A percentile compares a stretch with the other conserved stretches of the same genome.
These are phyloP conservation scores for Cladobotryum mycophilum DNA, from an alignment of 2,329 filamentous ascomycete species.

Conservation along the genomic window DNA sequence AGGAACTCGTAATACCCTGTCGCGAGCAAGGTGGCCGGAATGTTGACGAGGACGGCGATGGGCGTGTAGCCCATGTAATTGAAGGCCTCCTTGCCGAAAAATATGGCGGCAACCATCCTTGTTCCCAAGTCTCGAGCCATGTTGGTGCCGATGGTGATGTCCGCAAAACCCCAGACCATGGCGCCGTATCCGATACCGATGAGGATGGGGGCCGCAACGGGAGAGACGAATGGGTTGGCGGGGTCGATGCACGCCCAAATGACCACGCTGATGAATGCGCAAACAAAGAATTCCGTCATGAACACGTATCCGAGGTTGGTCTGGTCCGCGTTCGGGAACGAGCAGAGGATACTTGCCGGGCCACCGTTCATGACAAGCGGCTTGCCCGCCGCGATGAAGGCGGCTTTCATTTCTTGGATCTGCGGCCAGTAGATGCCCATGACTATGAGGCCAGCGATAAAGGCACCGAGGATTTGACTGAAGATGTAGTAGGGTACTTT, in stretches of 20 bases:
- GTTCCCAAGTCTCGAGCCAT: slow-evolving; percentile 53
- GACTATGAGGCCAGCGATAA: slow-evolving; percentile 48
- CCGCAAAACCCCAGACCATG: slow-evolving; percentile 52
- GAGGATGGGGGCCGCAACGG: slow-evolving; percentile 41
- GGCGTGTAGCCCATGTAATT: slow-evolving; percentile 36
- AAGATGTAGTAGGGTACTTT: slow-evolving; percentile 54
- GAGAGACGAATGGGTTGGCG: slow-evolving; percentile 50
- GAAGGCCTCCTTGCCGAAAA: slow-evolving; percentile 27
- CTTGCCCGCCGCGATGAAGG: slow-evolving; percentile 31
- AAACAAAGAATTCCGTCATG: slow-evolving; percentile 53
- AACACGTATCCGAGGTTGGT: slow-evolving; percentile 51
- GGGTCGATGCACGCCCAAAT: slow-evolving; percentile 54
- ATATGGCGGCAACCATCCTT: slow-evolving; percentile 52
- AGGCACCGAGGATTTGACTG: slow-evolving; percentile 49
- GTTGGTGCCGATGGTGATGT: slow-evolving; percentile 50
- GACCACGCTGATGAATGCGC: slow-evolving; percentile 48
- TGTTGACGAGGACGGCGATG: slow-evolving; percentile 49
- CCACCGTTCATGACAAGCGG: slow-evolving; percentile 35
- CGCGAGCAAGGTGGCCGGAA: slow-evolving; percentile 51
- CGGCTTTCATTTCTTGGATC: slow-evolving; percentile 22
- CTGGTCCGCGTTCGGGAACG: slow-evolving; percentile 44
- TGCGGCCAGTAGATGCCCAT: slow-evolving; percentile 52
- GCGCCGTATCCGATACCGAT: slow-evolving; percentile 50
- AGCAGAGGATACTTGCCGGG: slow-evolving; percentile 48
- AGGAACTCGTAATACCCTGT: slow-evolving; percentile 50